phyloP scores from a whole-genome alignment of 441 rosid species.

The Corymbia calophylla region DNA sequence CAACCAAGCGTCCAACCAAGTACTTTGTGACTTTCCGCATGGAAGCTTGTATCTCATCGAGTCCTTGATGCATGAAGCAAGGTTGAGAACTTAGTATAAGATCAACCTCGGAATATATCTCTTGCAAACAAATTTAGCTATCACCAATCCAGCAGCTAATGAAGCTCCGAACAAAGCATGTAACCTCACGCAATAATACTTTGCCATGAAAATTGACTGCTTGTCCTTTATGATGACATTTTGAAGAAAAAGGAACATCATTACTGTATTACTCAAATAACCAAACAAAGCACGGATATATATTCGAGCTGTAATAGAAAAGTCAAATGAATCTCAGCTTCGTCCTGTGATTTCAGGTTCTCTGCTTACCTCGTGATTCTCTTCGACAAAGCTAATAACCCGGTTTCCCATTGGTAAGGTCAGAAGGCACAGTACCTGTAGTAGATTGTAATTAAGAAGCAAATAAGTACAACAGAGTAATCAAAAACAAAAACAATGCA shows the following conservation, averaged over 20 bases:
- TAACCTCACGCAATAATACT: constrained; percentile 79
- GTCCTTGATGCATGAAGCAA: neutral
- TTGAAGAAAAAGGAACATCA: neutral
- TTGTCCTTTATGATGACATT: constrained; percentile 36
- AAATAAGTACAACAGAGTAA: neutral
- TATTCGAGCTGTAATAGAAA: neutral
- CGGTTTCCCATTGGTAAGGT: constrained; percentile 62
- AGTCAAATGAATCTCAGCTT: neutral
- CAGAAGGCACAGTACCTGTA: constrained; percentile 59
- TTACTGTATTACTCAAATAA: neutral
- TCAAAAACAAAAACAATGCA: neutral
- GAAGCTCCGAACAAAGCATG: constrained; percentile 78
- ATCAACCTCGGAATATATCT: constrained; percentile 1
- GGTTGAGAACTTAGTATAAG: neutral
- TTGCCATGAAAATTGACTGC: constrained; percentile 80
- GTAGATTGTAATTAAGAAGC: neutral
- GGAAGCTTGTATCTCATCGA: neutral
- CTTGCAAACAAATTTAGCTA: constrained; percentile 26
- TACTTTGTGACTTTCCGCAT: neutral
- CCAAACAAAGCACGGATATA: neutral
- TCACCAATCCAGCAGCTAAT: constrained; percentile 54
- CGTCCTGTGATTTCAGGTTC: neutral
- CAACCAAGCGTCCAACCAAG: neutral
- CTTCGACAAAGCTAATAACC: constrained; percentile 54
- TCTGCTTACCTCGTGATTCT: constrained; percentile 55